These are phyloP conservation scores for Trifolium dubium DNA, from an alignment of 306 rosid genomes.

Conservation along the genomic window DNA sequence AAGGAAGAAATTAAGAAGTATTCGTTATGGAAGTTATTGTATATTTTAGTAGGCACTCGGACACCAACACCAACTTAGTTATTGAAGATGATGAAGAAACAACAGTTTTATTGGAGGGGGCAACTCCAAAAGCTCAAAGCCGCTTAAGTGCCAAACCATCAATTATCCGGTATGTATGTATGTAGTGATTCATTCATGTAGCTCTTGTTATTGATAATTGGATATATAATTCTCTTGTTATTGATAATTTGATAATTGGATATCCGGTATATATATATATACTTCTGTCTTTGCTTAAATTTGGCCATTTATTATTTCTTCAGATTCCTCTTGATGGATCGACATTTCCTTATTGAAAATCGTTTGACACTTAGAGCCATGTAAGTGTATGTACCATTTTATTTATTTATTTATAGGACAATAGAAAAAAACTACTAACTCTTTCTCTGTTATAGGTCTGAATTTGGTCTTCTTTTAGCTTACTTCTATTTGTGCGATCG, in stretches of 20 bases:
- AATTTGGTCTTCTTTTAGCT: slow-evolving; percentile 74
- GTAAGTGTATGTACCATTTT: slow-evolving; percentile 62
- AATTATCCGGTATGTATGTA: slow-evolving; percentile 48
- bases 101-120: slow-evolving; percentile 73
- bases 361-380: slow-evolving; percentile 91
- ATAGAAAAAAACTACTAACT: slow-evolving; percentile 35
- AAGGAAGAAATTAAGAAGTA: neutral
- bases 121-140: slow-evolving; percentile 54
- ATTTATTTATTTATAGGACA: neutral
- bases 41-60: slow-evolving; percentile 69
- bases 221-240: slow-evolving; percentile 32
- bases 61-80: slow-evolving; percentile 46
- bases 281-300: slow-evolving; percentile 36
- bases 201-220: slow-evolving; percentile 8
- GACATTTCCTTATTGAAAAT: slow-evolving; percentile 76
- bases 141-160: slow-evolving; percentile 52
- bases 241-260: neutral
- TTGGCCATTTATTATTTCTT: slow-evolving; percentile 25
- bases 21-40: slow-evolving; percentile 40
- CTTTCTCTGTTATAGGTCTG: slow-evolving; percentile 60
- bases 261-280: too few relatives aligned
- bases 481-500: slow-evolving; percentile 89
- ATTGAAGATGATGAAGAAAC: slow-evolving; percentile 79
- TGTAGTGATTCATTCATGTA: slow-evolving; percentile 47
- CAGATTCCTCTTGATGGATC: slow-evolving; percentile 87